These are phyloP conservation scores for Macrophomina tecta DNA, from an alignment of 2,329 filamentous ascomycete genomes.

Conservation along the genomic window DNA sequence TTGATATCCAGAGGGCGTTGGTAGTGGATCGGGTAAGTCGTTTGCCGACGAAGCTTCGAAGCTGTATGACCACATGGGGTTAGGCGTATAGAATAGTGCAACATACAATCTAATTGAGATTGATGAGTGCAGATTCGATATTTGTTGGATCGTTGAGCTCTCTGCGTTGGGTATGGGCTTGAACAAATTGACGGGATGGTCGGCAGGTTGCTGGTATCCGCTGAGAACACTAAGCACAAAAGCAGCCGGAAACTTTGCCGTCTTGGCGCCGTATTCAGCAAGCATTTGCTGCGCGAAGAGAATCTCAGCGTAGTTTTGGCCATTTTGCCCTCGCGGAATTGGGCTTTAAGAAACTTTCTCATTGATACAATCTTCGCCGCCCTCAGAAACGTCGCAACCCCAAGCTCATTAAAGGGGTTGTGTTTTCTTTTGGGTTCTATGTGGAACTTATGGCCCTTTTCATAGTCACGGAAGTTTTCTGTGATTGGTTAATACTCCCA, in stretches of 20 bases:
- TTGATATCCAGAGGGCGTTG: neutral
- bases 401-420: neutral
- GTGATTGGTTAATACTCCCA: neutral
- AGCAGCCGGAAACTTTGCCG: neutral
- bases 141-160: too few relatives aligned
- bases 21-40: neutral
- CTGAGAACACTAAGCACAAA: neutral
- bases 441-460: neutral
- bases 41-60: neutral
- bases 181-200: too few relatives aligned
- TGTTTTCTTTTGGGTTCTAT: too few relatives aligned
- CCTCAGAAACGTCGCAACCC: neutral
- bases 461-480: neutral
- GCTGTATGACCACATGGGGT: neutral
- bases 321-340: neutral
- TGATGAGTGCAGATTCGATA: too few relatives aligned
- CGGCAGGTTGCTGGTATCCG: too few relatives aligned
- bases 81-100: neutral
- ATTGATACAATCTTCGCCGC: neutral
- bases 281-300: neutral
- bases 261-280: neutral
- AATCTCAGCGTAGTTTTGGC: neutral
- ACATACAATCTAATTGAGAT: neutral
- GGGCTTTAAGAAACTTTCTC: neutral
- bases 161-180: too few relatives aligned